A percentile compares a stretch with the other conserved stretches of the same genome.
phyloP scores from a whole-genome alignment of 805 yeast genomes.

The Tetrapisispora iriomotensis region DNA sequence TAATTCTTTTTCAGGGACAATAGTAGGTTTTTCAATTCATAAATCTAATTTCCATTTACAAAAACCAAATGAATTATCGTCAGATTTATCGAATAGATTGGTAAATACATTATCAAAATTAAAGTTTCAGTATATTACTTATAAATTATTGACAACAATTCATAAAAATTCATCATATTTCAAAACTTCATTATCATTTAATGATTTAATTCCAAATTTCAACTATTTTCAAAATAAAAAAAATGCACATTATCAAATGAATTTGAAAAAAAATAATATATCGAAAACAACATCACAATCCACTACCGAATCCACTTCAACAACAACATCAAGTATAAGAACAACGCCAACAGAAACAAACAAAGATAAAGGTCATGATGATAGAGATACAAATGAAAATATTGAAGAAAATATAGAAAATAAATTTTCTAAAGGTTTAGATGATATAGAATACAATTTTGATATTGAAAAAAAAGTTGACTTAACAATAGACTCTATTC shows the following conservation, averaged over 20 bases:
- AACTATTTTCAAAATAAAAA: background rate
- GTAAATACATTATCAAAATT: conserved; percentile 23
- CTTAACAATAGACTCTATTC: conserved; percentile 31
- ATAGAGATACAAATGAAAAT: background rate
- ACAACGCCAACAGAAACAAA: no score
- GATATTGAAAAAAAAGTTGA: conserved; percentile 26
- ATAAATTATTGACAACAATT: conserved; percentile 28
- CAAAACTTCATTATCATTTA: background rate
- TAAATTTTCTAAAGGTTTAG: no score
- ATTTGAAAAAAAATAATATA: no score
- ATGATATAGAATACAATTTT: background rate
- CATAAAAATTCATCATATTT: conserved; percentile 8
- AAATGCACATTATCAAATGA: no score
- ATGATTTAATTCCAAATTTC: conserved; percentile 2
- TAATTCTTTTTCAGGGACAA: conserved; percentile 16
- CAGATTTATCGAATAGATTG: conserved; percentile 21
- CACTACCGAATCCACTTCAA: no score
- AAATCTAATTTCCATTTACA: conserved; percentile 26
- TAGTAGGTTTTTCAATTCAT: conserved; percentile 28
- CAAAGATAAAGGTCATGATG: background rate
- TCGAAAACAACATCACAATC: no score
- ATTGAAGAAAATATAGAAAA: background rate
- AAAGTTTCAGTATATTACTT: conserved; percentile 27
- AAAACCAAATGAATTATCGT: conserved; percentile 26
- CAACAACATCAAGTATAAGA: no score